phyloP scores from a whole-genome alignment of 2,329 filamentous ascomycete genomes.

The Sarocladium strictum region DNA sequence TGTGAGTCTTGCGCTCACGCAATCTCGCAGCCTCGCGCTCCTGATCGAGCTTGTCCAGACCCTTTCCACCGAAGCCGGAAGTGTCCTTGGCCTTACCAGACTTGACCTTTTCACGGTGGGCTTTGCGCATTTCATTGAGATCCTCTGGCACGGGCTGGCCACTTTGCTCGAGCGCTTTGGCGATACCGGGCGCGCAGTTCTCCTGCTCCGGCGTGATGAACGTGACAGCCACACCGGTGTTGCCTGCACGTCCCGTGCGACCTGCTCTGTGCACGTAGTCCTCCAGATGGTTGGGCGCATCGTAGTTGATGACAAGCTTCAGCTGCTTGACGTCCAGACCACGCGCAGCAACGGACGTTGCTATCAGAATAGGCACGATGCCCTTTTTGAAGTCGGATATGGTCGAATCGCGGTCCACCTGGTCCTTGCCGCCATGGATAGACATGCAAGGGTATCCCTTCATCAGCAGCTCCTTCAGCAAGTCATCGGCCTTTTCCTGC shows the following conservation, averaged over 20 bases:
- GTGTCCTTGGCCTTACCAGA: conserved; percentile 84
- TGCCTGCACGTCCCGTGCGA: conserved; percentile 88
- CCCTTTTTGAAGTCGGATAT: conserved; percentile 93
- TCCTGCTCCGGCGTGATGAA: conserved; percentile 91
- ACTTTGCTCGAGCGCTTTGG: conserved; percentile 88
- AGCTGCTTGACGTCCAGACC: conserved; percentile 94
- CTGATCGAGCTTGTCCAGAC: conserved; percentile 84
- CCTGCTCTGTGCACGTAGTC: conserved; percentile 95
- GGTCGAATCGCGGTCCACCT: conserved; percentile 86
- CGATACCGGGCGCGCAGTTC: conserved; percentile 80
- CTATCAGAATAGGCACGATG: conserved; percentile 81
- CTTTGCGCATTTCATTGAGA: conserved; percentile 58
- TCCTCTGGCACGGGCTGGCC: conserved; percentile 74
- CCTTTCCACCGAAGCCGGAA: conserved; percentile 91
- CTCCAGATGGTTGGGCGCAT: conserved; percentile 88
- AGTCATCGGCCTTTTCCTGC: conserved; percentile 80
- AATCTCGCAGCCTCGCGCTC: conserved; percentile 82
- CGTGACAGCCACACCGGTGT: conserved; percentile 90
- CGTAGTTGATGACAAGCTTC: conserved; percentile 93
- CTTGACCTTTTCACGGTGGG: conserved; percentile 86
- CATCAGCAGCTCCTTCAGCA: conserved; percentile 70
- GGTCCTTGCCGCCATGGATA: conserved; percentile 90
- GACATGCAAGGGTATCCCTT: conserved; percentile 90
- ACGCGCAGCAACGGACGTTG: conserved; percentile 90
- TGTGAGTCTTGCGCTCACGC: conserved; percentile 82